Percentiles rank a stretch among this genome's conserved stretches.
These are phyloP conservation scores for Dovyalis caffra DNA, from an alignment of 345 rosid genomes.

Conservation along the genomic window DNA sequence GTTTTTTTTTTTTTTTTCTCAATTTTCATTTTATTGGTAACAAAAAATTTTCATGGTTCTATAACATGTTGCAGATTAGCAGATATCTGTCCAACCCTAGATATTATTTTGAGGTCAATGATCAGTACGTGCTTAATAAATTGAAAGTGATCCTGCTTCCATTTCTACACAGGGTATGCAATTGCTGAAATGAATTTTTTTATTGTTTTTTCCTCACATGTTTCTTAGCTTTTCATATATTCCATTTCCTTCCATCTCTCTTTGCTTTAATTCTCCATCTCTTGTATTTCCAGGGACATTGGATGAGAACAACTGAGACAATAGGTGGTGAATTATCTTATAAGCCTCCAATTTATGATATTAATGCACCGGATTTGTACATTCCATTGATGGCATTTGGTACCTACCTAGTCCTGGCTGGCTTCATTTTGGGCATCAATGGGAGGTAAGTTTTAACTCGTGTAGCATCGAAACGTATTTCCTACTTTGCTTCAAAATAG, in stretches of 20 bases:
- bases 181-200: background rate
- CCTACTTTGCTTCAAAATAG: too few relatives aligned
- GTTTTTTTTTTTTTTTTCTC: background rate
- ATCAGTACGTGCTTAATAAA: constrained; percentile 19
- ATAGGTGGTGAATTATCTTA: constrained; percentile 1
- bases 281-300: constrained; percentile 11
- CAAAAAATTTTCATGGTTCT: background rate
- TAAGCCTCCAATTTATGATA: constrained; percentile 17
- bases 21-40: background rate
- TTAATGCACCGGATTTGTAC: too few relatives aligned
- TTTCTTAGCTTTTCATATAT: too few relatives aligned
- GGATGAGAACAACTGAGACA: constrained; percentile 11
- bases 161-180: constrained; percentile 18
- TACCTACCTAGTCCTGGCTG: too few relatives aligned
- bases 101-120: constrained; percentile 25
- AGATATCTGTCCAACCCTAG: constrained; percentile 6
- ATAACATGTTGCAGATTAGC: background rate
- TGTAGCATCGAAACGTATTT: too few relatives aligned
- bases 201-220: too few relatives aligned
- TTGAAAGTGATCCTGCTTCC: constrained; percentile 22
- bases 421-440: too few relatives aligned
- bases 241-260: background rate
- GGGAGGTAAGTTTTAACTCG: too few relatives aligned
- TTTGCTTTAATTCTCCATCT: background rate
- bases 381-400: too few relatives aligned